phyloP scores from a whole-genome alignment of 164 flowering plant species.

The Piper betle region DNA sequence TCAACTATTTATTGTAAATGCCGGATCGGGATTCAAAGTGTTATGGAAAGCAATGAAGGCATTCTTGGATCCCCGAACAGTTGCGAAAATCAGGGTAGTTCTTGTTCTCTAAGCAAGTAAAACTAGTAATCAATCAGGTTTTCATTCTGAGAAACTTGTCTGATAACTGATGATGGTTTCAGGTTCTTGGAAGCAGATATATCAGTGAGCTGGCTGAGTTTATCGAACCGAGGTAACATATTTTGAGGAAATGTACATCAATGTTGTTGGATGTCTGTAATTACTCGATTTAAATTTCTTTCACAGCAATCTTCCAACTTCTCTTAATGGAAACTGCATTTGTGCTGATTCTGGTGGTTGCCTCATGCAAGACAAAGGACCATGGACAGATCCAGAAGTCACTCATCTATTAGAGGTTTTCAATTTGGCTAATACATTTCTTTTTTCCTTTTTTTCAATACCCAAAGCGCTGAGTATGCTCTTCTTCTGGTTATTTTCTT shows the following conservation, averaged over 20 bases:
- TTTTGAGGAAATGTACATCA: background rate
- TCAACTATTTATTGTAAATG: slow-evolving; percentile 53
- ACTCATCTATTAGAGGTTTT: slow-evolving; percentile 3
- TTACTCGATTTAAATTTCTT: background rate
- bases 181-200: slow-evolving; percentile 56
- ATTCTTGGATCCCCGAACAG: slow-evolving; percentile 49
- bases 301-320: slow-evolving; percentile 56
- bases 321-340: slow-evolving; percentile 64
- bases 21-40: slow-evolving; percentile 58
- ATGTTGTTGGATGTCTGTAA: background rate
- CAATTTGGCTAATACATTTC: background rate
- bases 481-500: background rate
- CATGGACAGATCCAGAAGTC: slow-evolving; percentile 67
- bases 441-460: background rate
- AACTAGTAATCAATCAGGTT: background rate
- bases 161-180: slow-evolving; percentile 6
- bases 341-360: slow-evolving; percentile 69
- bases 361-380: slow-evolving; percentile 57
- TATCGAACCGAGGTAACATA: slow-evolving; percentile 44
- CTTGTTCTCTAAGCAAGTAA: too few relatives aligned
- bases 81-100: slow-evolving; percentile 44
- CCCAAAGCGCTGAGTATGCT: background rate
- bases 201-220: slow-evolving; percentile 27
- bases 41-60: slow-evolving; percentile 52
- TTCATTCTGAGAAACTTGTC: background rate